Evolutionary conservation across 768 basidiomycete species (phyloP), one percentile per base, ranked within the genome.

Genomic region (Rhodosporidiobolus odoratus): DNA sequence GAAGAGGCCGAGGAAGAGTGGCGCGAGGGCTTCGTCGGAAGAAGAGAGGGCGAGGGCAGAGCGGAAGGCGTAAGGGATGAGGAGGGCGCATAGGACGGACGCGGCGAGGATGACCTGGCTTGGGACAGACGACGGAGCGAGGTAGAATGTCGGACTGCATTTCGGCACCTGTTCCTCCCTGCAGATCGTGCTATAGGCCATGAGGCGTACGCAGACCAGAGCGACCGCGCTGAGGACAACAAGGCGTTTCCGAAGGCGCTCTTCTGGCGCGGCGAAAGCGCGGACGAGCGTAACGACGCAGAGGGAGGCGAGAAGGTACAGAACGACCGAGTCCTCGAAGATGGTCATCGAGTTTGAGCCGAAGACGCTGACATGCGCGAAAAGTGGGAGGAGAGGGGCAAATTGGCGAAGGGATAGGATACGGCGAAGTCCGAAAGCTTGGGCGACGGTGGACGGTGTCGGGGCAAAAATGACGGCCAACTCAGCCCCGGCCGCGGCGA

Each of bases 321-420:
- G 85, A 17, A 89, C 83, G 65, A 91, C 82, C 40, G 85, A 85
- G 78, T 97, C 94, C 84, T 99, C 96, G 92, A 93, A 97, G 79
- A 98, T 85, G n/a, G 90, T 91, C 82, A 91, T 95, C 0, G 93
- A 96, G 82, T 98, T 98, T 34, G 93, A 95, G 23, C 88, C 85
- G 80, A 95, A 95, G 12, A 88, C 82, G 6, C 89, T 63, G 2
- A 87, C 80, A 76, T 98, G 93, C 4, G 92, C 81, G 65, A 79
- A 65, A 64, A 89, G 83, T 41, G 86, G 80, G 47, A 89, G 17
- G 50, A 74, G 27, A n/a, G 75, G 48, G 17, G 40, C 60, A 48
- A 75, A 53, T 23, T 34, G 37, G 17, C 54, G 57, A 10, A 38
- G 27, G 13, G 62, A 50, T 23, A 56, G 43, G 21, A 30, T 16